Percentiles rank a stretch among this genome's conserved stretches.
These are phyloP conservation scores for Byssochlamys sp. DNA, from an alignment of 2,329 filamentous ascomycete genomes.

Conservation along the genomic window DNA sequence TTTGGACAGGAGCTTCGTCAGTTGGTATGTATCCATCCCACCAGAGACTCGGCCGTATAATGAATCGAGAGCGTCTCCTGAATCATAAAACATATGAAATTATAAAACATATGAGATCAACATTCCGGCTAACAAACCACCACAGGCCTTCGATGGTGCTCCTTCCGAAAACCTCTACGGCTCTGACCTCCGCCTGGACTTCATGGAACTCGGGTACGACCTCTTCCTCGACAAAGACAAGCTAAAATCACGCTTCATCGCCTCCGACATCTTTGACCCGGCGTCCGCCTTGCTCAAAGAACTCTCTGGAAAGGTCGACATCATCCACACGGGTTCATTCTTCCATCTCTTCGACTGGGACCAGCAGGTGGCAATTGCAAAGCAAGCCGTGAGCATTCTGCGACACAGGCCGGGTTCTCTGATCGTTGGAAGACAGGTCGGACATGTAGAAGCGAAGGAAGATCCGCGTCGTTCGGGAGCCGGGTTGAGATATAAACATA, in stretches of 20 bases:
- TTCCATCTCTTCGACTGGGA: constrained; percentile 34
- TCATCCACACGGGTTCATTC: constrained; percentile 33
- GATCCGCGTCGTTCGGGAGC: background rate
- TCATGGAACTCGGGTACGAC: constrained; percentile 52
- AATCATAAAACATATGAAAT: no score
- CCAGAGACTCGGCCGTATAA: background rate
- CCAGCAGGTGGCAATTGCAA: constrained; percentile 20
- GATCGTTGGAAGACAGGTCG: constrained; percentile 15
- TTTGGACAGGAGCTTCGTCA: constrained; percentile 8
- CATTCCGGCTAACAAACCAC: background rate
- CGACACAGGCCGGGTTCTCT: constrained; percentile 14
- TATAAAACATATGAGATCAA: no score
- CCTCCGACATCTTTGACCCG: constrained; percentile 35
- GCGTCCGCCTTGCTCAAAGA: constrained; percentile 16
- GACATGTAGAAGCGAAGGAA: constrained; percentile 7
- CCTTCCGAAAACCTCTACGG: constrained; percentile 42
- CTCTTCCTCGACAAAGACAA: constrained; percentile 51
- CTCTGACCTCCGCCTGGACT: constrained; percentile 40
- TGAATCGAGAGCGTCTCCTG: background rate
- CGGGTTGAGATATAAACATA: constrained; percentile 37
- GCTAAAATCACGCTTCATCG: constrained; percentile 41
- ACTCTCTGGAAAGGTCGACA: constrained; percentile 24
- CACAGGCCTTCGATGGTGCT: constrained; percentile 41
- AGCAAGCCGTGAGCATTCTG: constrained; percentile 24
- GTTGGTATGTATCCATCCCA: background rate